These are phyloP conservation scores for Nannizziopsis arthrosporioides DNA, from an alignment of 2,329 filamentous ascomycete genomes.

Conservation along the genomic window DNA sequence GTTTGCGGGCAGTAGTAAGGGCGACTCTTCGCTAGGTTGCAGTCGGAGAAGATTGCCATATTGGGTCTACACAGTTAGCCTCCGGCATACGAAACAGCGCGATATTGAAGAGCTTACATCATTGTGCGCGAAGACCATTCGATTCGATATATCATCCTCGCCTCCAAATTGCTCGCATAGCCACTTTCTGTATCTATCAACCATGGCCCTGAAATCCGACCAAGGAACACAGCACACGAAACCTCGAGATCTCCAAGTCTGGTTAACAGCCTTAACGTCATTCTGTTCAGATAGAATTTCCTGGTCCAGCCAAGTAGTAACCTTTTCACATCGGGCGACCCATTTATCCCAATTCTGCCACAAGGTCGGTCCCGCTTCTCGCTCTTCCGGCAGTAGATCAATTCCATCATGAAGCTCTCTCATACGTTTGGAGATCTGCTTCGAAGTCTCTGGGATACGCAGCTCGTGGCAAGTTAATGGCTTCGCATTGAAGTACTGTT, in stretches of 20 bases:
- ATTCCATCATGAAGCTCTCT: slow-evolving; percentile 89
- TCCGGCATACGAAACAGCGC: slow-evolving; percentile 1
- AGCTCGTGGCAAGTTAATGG: slow-evolving; percentile 68
- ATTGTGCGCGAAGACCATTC: slow-evolving; percentile 90
- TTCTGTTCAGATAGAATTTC: slow-evolving; percentile 45
- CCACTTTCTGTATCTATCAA: slow-evolving; percentile 66
- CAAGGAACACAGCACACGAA: slow-evolving; percentile 77
- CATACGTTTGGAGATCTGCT: slow-evolving; percentile 95
- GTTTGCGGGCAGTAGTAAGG: slow-evolving; percentile 76
- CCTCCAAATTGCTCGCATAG: slow-evolving; percentile 63
- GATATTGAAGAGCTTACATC: slow-evolving; percentile 52
- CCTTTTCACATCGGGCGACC: slow-evolving; percentile 51
- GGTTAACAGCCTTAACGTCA: slow-evolving; percentile 31
- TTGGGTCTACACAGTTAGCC: slow-evolving; percentile 57
- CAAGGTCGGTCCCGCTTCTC: slow-evolving; percentile 65
- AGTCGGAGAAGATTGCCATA: slow-evolving; percentile 91
- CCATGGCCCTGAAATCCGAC: slow-evolving; percentile 59
- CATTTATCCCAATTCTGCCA: slow-evolving; percentile 95
- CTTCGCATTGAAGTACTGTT: slow-evolving; percentile 80
- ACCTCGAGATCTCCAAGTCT: slow-evolving; percentile 57
- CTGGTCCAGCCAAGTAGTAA: slow-evolving; percentile 43
- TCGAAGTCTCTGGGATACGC: slow-evolving; percentile 68
- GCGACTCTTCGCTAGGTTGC: slow-evolving; percentile 60
- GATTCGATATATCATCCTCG: slow-evolving; percentile 52
- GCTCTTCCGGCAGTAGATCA: slow-evolving; percentile 68